Evolutionary conservation across 2,329 filamentous ascomycete species (phyloP).

Genomic region (Mollisiaceae sp.): DNA sequence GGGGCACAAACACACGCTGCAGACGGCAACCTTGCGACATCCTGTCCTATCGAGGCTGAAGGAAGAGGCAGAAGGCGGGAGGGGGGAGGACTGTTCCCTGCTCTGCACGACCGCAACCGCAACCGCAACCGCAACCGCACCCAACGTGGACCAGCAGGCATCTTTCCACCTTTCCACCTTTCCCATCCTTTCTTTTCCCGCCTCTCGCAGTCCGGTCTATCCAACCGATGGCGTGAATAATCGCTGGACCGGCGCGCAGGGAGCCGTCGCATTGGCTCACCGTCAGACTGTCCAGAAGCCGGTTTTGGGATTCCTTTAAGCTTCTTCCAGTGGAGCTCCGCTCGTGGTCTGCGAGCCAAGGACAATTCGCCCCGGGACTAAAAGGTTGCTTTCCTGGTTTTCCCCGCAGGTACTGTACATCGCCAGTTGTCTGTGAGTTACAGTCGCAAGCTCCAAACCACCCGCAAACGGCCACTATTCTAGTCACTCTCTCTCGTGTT

Average conservation of each 20-base stretch:
- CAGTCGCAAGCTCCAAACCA: neutral
- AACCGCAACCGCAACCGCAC: too few species aligned
- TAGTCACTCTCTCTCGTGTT: neutral
- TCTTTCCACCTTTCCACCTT: neutral
- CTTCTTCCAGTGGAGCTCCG: conserved; percentile 11
- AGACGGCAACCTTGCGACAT: neutral
- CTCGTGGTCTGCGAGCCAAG: neutral
- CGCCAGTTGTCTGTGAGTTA: neutral
- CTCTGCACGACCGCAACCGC: neutral
- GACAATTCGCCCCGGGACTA: neutral
- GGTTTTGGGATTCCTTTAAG: conserved; percentile 13
- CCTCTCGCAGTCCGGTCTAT: neutral
- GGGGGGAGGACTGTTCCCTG: neutral
- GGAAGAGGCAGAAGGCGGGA: neutral
- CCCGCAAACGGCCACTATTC: neutral
- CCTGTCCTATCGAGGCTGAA: conserved; percentile 10
- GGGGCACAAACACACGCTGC: conserved; percentile 2
- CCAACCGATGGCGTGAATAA: neutral
- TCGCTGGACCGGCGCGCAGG: neutral
- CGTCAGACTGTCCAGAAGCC: conserved; percentile 4
- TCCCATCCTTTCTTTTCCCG: neutral
- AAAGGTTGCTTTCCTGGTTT: neutral
- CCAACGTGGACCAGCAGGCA: neutral
- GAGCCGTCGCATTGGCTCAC: neutral
- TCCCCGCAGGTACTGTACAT: neutral